These are phyloP conservation scores for Trametopsis cervina DNA, from an alignment of 768 basidiomycete species.

Conservation along the genomic window DNA sequence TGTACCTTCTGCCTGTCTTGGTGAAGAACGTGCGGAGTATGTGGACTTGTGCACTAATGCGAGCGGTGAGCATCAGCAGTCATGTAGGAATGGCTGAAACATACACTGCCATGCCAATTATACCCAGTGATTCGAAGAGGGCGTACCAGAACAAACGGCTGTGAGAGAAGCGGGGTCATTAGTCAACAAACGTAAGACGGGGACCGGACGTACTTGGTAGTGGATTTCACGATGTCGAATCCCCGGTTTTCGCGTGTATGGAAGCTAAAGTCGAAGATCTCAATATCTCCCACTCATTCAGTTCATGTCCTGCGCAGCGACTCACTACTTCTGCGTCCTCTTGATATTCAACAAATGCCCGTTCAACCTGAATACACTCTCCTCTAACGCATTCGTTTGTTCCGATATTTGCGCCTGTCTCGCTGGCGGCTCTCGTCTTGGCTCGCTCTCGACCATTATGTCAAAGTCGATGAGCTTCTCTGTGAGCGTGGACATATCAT, in stretches of 20 bases:
- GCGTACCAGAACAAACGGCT: slow-evolving; percentile 95
- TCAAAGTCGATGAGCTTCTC: slow-evolving; percentile 94
- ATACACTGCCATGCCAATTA: slow-evolving; percentile 85
- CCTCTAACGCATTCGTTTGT: slow-evolving; percentile 90
- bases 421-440: slow-evolving; percentile 80
- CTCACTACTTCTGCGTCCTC: slow-evolving; percentile 90
- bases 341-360: slow-evolving; percentile 86
- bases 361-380: slow-evolving; percentile 89
- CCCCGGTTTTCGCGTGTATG: slow-evolving; percentile 92
- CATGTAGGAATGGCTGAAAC: slow-evolving; percentile 25
- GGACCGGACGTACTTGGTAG: slow-evolving; percentile 58
- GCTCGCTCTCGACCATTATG: slow-evolving; percentile 99
- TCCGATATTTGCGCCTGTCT: slow-evolving; percentile 86
- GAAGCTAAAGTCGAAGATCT: slow-evolving; percentile 48
- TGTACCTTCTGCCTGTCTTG: slow-evolving; percentile 84
- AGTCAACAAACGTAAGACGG: neutral
- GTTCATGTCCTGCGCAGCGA: slow-evolving; percentile 12
- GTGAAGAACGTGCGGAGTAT: slow-evolving; percentile 95
- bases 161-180: neutral
- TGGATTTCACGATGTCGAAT: slow-evolving; percentile 88
- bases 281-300: neutral
- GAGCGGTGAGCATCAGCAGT: slow-evolving; percentile 6
- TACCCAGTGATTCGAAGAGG: slow-evolving; percentile 67
- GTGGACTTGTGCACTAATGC: slow-evolving; percentile 75
- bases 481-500: slow-evolving; percentile 91